Base-by-base conservation (phyloP, 2,329 filamentous ascomycete genomes). In the Cladophialophora carrionii region DNA sequence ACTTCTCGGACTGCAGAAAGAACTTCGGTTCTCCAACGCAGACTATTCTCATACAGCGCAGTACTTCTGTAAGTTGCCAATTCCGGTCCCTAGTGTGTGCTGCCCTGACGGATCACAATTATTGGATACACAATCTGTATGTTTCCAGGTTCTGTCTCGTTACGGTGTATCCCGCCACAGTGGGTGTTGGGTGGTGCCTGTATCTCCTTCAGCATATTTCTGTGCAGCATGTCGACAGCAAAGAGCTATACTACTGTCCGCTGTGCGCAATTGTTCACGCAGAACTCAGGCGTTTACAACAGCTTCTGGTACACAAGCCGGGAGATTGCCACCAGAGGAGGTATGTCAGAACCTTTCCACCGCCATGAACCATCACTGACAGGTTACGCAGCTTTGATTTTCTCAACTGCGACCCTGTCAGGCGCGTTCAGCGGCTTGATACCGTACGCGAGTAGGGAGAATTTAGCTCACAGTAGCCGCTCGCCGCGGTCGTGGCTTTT, bases 401-500 rank as follows among this genome's bases (percentile, higher is more conserved):
- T 43, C 55, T 57, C 55, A 22, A 57, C 55, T 9, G 34, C 55
- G 7, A 57, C 55, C 17, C 34, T 57, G 20, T 43, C 32, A 2
- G 55, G 55, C 4, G 34, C 32, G 10, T 57, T 57, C 24, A 57
- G 55, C 10, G 55, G 55, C 22, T 46, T 57, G 32, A 57, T 57
- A 32, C 34, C 55, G 22, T 57, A 57, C 5, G 55, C 32, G 12
- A 29, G 26, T 12, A 20, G 37, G 22, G 41, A 57, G 37, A 22
- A 43, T 8, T 46, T 57, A n/a, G 22, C 20, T 14, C 32, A 46
- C 37, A 57, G 32, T 8, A 37, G 26, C 22, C 34, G 34, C 17
- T 57, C 55, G 14, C 22, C 55, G n/a, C 46, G 55, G 55, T 46
- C 34, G 14, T 57, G 55, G 55, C 55, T 57, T 22, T 57, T 57